Evolutionary conservation across 2,329 filamentous ascomycete species (phyloP), one percentile per base, ranked within the genome.

Genomic region (Sporothrix variecibatus): DNA sequence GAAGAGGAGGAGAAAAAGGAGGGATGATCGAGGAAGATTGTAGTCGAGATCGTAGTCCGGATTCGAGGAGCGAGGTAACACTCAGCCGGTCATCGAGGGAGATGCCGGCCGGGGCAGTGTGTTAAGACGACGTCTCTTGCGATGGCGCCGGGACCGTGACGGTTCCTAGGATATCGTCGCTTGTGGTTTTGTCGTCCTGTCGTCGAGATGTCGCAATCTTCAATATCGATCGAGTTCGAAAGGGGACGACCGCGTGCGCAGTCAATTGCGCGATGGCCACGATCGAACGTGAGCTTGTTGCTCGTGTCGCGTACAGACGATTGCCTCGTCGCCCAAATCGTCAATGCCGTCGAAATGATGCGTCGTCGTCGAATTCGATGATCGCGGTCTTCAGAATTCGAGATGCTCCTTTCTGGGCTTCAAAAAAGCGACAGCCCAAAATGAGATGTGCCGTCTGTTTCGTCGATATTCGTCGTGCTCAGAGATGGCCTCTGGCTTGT

Each of bases 71-170:
- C 38, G 60, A 40, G 60, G 26, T 11, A 34, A 68, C 43, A n/a
- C 67, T 69, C 67, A 69, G 67, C 67, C 67, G 67, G 67, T 69
- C 67, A 69, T 69, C 67, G 28, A 69, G 43, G 43, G 46, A 28
- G 62, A 67, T 67, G 62, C 62, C 62, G 62, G 62, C 62, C 62
- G 62, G 62, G 62, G 12, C 23, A 40, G 62, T n/a, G 38, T 28
- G 3, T 56, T 9, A 3, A 15, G 28, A 26, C 46, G 46, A 17
- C 11, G 67, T 49, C 67, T 23, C 4, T 8, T 38, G 46, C 17
- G 17, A 53, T 26, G 46, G 0, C 2, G 28, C 20, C 46, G 31
- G 11, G n/a, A 20, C 0, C 12, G 43, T n/a, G 9, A 26, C 6
- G 65, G 12, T 9, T 49, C 8, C 28, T n/a, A 6, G 3, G 43